A percentile compares a stretch with the other conserved stretches of the same genome.
Evolutionary conservation across 2,329 filamentous ascomycete species (phyloP).

Genomic region (Epichloe coenophiala): DNA sequence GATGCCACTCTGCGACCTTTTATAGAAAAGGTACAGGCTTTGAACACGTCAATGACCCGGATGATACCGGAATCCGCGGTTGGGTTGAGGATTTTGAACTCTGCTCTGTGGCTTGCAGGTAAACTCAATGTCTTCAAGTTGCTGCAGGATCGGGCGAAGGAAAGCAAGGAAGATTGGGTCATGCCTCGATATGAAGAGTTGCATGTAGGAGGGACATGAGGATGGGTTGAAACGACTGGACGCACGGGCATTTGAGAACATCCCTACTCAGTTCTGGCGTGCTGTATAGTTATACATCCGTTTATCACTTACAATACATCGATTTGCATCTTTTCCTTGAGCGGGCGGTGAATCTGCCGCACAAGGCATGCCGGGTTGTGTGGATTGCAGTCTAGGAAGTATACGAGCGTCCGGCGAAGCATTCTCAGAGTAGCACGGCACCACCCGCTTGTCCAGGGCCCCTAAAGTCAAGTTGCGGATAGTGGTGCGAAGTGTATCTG

Average conservation of each 20-base stretch:
- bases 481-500: too few relatives aligned
- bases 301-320: background rate
- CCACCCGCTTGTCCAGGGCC: too few relatives aligned
- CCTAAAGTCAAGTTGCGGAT: too few relatives aligned
- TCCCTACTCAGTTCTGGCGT: background rate
- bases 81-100: background rate
- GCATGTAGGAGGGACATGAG: background rate
- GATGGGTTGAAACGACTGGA: background rate
- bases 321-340: too few relatives aligned
- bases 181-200: slow-evolving; percentile 2
- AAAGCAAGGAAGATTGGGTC: background rate
- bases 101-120: background rate
- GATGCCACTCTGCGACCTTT: slow-evolving; percentile 26
- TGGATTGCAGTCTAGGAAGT: too few relatives aligned
- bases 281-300: background rate
- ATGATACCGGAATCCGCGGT: background rate
- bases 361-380: too few relatives aligned
- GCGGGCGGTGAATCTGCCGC: too few relatives aligned
- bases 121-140: background rate
- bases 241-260: background rate
- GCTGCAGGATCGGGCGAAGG: background rate
- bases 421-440: too few relatives aligned
- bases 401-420: too few relatives aligned
- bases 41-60: background rate
- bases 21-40: slow-evolving; percentile 10